These are phyloP conservation scores for Apium graveolens DNA, from an alignment of 129 eudicot genomes.

Conservation along the genomic window DNA sequence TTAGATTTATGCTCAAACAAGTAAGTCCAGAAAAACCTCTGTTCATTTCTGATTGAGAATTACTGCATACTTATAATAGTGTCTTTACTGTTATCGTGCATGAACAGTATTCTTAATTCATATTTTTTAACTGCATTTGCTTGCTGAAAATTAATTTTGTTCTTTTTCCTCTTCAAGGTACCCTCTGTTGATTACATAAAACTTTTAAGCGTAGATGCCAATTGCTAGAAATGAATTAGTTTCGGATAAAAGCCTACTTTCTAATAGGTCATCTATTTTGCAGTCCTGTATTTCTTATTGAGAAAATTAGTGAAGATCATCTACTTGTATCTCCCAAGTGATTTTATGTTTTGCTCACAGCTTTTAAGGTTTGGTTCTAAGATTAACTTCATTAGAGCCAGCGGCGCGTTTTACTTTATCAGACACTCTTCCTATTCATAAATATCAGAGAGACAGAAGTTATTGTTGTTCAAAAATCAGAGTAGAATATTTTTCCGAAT, in stretches of 20 bases:
- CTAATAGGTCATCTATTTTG: neutral
- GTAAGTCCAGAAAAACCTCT: slow-evolving; percentile 7
- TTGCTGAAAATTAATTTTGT: neutral
- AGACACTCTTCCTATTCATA: neutral
- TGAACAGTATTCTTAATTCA: neutral
- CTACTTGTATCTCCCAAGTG: neutral
- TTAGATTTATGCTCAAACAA: slow-evolving; percentile 6
- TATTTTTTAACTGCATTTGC: neutral
- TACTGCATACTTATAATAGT: neutral
- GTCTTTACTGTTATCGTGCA: neutral
- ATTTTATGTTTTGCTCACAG: neutral
- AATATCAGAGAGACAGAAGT: neutral
- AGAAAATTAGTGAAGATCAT: neutral
- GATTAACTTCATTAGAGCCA: neutral
- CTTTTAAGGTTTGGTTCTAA: neutral
- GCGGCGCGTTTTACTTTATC: neutral
- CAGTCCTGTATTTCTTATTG: neutral
- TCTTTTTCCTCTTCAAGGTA: neutral
- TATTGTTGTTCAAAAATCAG: too few relatives aligned
- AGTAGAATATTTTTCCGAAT: neutral
- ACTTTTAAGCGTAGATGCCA: neutral
- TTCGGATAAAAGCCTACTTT: too few relatives aligned
- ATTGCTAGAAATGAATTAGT: neutral
- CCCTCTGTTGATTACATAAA: neutral
- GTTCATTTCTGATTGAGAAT: neutral